Evolutionary conservation across 106 monocot genomes (phyloP).

Genomic region (Acanthochlamys bracteata): DNA sequence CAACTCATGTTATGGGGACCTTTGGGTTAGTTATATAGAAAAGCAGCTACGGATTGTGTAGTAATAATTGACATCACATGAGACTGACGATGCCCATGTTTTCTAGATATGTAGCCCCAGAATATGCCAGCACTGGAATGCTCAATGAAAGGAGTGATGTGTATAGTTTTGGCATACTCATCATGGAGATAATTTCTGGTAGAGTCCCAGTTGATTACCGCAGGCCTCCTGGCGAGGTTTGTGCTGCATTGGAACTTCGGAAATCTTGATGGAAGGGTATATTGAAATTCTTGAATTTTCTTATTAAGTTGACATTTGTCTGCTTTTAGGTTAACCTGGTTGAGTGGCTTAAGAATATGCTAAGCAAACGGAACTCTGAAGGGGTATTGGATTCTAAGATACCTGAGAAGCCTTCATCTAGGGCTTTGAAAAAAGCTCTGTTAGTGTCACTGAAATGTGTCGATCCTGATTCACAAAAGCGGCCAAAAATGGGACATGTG

Average conservation of each 20-base stretch:
- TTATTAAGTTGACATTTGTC: conserved; percentile 1
- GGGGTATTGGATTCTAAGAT: conserved; percentile 84
- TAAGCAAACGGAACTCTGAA: conserved; percentile 72
- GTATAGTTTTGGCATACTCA: conserved; percentile 90
- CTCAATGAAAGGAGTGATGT: conserved; percentile 89
- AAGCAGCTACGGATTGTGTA: no score
- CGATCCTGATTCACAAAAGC: conserved; percentile 76
- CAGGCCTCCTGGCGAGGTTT: conserved; percentile 75
- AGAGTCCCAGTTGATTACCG: conserved; percentile 78
- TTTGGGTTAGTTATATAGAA: conserved; percentile 49
- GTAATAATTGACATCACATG: no score
- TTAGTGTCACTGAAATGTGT: conserved; percentile 78
- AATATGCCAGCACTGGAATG: conserved; percentile 89
- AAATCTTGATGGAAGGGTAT: background rate
- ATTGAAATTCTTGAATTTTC: no score
- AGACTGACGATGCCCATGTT: background rate
- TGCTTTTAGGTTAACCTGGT: conserved; percentile 65
- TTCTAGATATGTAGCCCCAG: conserved; percentile 82
- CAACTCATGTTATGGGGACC: conserved; percentile 91
- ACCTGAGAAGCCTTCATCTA: conserved; percentile 58
- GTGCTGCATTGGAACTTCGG: conserved; percentile 2
- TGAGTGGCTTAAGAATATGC: conserved; percentile 83
- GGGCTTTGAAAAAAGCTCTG: conserved; percentile 64
- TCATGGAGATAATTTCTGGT: conserved; percentile 90
- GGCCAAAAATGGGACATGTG: conserved; percentile 83